These are phyloP conservation scores for Pleurotus eryngii DNA, from an alignment of 768 basidiomycete species.

Conservation along the genomic window DNA sequence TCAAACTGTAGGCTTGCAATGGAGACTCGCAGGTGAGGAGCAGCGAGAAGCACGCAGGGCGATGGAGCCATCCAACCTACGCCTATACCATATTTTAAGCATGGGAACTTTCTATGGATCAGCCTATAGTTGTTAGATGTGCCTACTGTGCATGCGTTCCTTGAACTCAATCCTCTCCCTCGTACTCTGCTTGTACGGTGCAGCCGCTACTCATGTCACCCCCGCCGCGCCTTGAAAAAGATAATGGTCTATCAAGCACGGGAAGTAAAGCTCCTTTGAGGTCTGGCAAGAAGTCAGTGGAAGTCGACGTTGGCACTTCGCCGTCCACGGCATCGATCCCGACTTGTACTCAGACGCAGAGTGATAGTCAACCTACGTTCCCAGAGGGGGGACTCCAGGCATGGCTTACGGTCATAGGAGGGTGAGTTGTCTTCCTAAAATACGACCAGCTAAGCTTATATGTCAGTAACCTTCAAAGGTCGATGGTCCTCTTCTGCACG, in stretches of 20 bases:
- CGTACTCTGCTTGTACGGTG: background rate
- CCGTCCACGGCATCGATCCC: background rate
- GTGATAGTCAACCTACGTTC: conserved; percentile 18
- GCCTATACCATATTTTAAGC: background rate
- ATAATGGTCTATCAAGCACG: conserved; percentile 17
- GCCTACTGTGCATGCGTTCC: conserved; percentile 6
- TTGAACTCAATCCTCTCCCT: background rate
- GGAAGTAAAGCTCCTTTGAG: conserved; percentile 14
- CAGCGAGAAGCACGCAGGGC: background rate
- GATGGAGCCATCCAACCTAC: background rate
- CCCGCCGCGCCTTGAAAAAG: conserved; percentile 10
- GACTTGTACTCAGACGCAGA: background rate
- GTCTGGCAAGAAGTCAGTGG: conserved; percentile 8
- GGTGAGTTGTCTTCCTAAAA: conserved; percentile 28
- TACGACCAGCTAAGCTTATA: background rate
- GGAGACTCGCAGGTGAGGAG: background rate
- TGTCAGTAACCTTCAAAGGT: conserved; percentile 19
- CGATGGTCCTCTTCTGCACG: conserved; percentile 43
- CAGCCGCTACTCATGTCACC: conserved; percentile 11
- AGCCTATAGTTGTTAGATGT: conserved; percentile 6
- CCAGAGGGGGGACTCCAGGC: conserved; percentile 44
- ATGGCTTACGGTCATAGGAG: conserved; percentile 45
- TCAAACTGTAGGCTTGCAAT: background rate
- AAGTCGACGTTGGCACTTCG: background rate
- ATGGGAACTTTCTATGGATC: conserved; percentile 9